Base-by-base conservation (phyloP, 202 grass and related monocot genomes). In the Cymbopogon flexuosus region DNA sequence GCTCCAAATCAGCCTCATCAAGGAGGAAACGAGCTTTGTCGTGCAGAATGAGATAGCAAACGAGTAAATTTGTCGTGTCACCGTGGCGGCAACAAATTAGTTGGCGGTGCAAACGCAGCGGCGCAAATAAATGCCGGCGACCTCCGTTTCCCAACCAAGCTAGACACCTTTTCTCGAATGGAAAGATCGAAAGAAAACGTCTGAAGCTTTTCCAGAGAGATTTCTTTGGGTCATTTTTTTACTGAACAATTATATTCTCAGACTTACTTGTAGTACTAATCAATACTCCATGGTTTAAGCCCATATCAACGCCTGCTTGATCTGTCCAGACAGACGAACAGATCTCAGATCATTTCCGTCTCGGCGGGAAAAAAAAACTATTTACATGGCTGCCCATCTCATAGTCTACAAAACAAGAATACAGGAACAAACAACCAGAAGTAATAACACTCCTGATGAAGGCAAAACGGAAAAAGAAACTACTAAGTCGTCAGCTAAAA, bases 361-460 rank as follows among this genome's bases (percentile, higher is more conserved):
- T 79, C 56, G 75, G 62, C 79, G 43, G 19, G 75, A 89, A 86
- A 86, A 79, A 86, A 86, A 79, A 52, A 18, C 65, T 90, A 83
- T 90, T 70, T 86, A 86, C 83, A 81, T 8, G 67, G 31, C 33
- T 79, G 23, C 51, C 27, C 59, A 40, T 73, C 67, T 46, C n/a
- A 7, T 18, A 63, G 35, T 23, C 79, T 37, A 70, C 43, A 13
- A 9, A 46, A 83, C 54, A 86, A 83, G 83, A 90, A 65, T 75
- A 79, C 74, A 79, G 79, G 42, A 65, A 75, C 61, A 37, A 79
- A 89, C 63, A 29, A 16, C 37, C 59, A 51, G 10, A 46, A 18
- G 31, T 78, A 61, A 33, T 33, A 33, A 19, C 21, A 65, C 67
- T 72, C 47, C 78, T 78, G 30, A 10, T 82, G 22, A n/a, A 35